Conservation (phyloP, 1,284 basidiomycete species). For the Ganoderma meredithae region DNA sequence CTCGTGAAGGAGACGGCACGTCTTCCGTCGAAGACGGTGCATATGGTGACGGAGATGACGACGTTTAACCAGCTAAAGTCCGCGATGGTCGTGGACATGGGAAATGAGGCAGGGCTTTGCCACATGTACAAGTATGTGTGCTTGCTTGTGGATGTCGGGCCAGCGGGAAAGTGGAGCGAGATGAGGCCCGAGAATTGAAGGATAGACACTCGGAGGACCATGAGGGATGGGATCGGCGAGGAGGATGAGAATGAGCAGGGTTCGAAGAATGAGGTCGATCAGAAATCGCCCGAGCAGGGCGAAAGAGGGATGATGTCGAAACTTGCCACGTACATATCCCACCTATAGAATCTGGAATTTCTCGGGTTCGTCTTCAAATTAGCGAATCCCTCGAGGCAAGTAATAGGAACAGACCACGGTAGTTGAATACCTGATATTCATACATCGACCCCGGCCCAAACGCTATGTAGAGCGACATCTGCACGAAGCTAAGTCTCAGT, state of each 20-base stretch:
- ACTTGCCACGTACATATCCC: neutral
- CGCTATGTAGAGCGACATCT: neutral
- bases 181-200: neutral
- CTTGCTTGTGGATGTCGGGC: conserved; percentile 6
- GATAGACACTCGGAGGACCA: neutral
- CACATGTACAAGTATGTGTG: conserved; percentile 8
- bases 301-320: neutral
- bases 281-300: neutral
- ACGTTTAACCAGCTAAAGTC: neutral
- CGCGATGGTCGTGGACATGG: neutral
- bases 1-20: neutral
- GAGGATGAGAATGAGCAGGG: neutral
- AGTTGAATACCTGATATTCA: conserved; percentile 1
- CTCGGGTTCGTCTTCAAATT: neutral
- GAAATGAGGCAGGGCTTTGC: neutral
- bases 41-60: neutral
- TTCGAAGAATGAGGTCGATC: neutral
- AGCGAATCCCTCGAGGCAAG: neutral
- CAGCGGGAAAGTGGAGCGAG: neutral
- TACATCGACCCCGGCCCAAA: neutral
- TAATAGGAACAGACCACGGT: neutral
- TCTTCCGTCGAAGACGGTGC: neutral
- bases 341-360: neutral
- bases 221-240: neutral
- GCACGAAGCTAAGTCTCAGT: neutral